Evolutionary conservation across 208 protist species (phyloP), one percentile per base, ranked within the genome.

Genomic region (Acanthamoeba sp.): DNA sequence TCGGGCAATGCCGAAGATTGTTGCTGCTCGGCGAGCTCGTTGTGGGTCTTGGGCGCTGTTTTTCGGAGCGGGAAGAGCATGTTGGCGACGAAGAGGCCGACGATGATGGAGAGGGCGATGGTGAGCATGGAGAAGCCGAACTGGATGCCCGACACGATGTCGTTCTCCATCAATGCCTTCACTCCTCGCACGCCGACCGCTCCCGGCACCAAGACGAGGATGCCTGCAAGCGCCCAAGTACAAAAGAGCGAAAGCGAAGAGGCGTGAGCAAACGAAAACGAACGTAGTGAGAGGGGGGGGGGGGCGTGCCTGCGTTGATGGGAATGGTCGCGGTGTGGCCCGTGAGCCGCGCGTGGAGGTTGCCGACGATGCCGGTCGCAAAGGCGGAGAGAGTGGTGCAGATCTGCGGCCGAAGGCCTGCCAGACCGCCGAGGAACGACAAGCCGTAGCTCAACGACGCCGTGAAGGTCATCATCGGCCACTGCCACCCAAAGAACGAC

Each of bases 81-180:
- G 59, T 71, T 64, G 42, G 85, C 50, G 34, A 91, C 57, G 85
- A 91, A 62, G 34, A 91, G 85, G 50, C 85, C 85, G 38, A 91
- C 85, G 34, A 71, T 71, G 57, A 91, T 91, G 34, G 85, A 64
- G n/a, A 91, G 85, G 16, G 85, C 48, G 50, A 91, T 91, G 50
- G 57, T 71, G 57, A 91, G 48, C 85, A 91, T 91, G 0, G 18
- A 45, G 85, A 91, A 91, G 52, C 85, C 85, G 57, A 91, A 91
- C 55, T 91, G 48, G 59, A 91, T 91, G 85, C 85, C 85, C 50
- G 48, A 62, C 27, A 91, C 85, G 24, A 91, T 50, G 55, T 91
- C 85, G 59, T 91, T 73, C 24, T 91, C 55, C 55, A 91, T 62
- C 29, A 91, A 52, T 18, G 85, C 48, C 38, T 62, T 71, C 55